A percentile compares a stretch with the other conserved stretches of the same genome.
These are phyloP conservation scores for Nigrospora osmanthi DNA, from an alignment of 2,329 filamentous ascomycete species.

Conservation along the genomic window DNA sequence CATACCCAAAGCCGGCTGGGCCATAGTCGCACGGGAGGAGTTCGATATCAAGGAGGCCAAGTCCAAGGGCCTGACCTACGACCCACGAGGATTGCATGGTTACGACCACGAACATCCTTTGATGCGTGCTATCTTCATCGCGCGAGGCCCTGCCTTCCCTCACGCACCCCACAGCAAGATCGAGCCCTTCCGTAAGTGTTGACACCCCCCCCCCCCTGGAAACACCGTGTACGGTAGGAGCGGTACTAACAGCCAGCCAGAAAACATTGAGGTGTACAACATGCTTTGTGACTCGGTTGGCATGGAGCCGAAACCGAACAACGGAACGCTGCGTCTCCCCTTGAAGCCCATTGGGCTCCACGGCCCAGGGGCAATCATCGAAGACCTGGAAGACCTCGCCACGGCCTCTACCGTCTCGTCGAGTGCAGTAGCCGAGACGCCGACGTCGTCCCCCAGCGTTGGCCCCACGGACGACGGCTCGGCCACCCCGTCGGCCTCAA, in stretches of 20 bases:
- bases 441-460: no score
- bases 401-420: conserved; percentile 14
- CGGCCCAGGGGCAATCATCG: conserved; percentile 25
- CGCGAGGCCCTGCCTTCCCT: conserved; percentile 84
- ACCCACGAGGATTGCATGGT: conserved; percentile 80
- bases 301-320: conserved; percentile 68
- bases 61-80: conserved; percentile 58
- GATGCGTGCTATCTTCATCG: conserved; percentile 94
- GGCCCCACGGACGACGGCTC: no score
- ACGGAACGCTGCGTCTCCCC: conserved; percentile 74
- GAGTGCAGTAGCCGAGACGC: background rate
- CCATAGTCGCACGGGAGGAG: conserved; percentile 73
- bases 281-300: conserved; percentile 84
- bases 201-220: background rate
- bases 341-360: conserved; percentile 58
- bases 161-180: conserved; percentile 75
- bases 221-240: background rate
- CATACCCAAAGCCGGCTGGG: conserved; percentile 86
- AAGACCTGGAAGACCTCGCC: conserved; percentile 47
- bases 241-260: conserved; percentile 30
- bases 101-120: conserved; percentile 93
- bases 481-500: background rate
- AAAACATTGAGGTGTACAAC: conserved; percentile 94
- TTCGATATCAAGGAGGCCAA: conserved; percentile 66
- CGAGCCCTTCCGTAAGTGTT: conserved; percentile 76